Conservation (phyloP, 1,284 basidiomycete species). For the Trichosporon ovoides region DNA sequence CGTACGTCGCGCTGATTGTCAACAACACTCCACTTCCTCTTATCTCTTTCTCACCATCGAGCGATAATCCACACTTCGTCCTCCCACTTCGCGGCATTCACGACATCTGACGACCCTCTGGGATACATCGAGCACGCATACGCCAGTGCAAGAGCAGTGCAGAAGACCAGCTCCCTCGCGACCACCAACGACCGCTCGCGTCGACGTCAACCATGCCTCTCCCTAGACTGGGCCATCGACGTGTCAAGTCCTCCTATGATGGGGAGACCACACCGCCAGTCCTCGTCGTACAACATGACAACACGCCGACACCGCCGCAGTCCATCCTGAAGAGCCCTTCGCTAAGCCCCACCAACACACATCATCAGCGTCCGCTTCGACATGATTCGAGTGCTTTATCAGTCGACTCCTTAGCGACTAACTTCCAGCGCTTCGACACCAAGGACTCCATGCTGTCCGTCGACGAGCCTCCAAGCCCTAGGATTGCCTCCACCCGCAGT, state of each 20-base stretch:
- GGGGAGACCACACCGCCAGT: background rate
- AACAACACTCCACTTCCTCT: background rate
- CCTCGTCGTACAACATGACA: background rate
- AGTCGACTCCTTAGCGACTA: background rate
- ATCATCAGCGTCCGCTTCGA: background rate
- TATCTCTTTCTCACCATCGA: background rate
- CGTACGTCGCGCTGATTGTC: background rate
- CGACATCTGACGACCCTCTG: no score
- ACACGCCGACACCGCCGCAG: background rate
- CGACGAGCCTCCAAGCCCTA: background rate
- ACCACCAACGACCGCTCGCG: background rate
- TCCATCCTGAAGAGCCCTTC: background rate
- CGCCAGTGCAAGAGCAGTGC: no score
- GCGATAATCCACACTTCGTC: no score
- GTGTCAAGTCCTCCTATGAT: background rate
- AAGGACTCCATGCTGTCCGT: background rate
- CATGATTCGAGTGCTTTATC: background rate
- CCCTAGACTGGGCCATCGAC: background rate
- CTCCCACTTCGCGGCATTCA: no score
- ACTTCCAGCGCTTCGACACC: constrained; percentile 1
- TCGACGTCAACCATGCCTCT: background rate
- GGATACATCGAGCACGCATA: no score
- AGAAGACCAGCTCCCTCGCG: no score
- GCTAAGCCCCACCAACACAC: background rate
- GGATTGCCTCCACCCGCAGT: background rate